Evolutionary conservation across 768 basidiomycete genomes (phyloP), one percentile per base, ranked within the genome.

Genomic region (Russula virescens): DNA sequence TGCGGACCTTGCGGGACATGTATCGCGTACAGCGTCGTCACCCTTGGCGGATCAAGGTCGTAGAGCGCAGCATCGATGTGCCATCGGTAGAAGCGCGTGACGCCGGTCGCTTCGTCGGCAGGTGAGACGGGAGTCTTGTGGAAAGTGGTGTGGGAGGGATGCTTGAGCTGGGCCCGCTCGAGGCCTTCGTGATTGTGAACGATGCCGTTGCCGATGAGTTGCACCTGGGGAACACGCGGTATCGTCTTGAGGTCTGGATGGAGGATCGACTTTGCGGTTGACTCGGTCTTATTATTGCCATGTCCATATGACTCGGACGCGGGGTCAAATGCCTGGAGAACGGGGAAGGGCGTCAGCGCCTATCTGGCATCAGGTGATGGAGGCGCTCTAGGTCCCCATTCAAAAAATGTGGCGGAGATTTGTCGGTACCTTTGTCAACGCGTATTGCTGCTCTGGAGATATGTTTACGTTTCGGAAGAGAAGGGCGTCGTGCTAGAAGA

Each of bases 191-290:
- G 86, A 69, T 88, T 75, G 68, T 84, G 83, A 11, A 91, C 85
- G 0, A 76, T 81, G 18, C 93, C 92, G 69, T 93, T 93, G 10
- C 92, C 92, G 70, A 94, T 93, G 59, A 94, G 83, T 70, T 94
- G 92, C 1, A 94, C 93, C 69, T 94, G 89, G 1, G 90, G 89
- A 0, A 89, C 85, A 25, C 86, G 81, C 0, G 93, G 91, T 64
- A 94, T 91, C 46, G 89, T 92, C 77, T 91, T 94, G 69, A 94
- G 82, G 71, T 93, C 89, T 0, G 90, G 88, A 71, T 92, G 89
- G 14, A 94, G 83, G 68, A 94, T 88, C 4, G 91, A 93, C 69
- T 87, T 87, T 69, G 80, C 81, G 23, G 85, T 84, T 48, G 77
- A 75, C 58, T 85, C 82, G 0, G 88, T 91, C 79, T 91, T 91